Evolutionary conservation across 2,329 filamentous ascomycete genomes (phyloP), one percentile per base, ranked within the genome.

Genomic region (Myriosclerotinia duriaeana): DNA sequence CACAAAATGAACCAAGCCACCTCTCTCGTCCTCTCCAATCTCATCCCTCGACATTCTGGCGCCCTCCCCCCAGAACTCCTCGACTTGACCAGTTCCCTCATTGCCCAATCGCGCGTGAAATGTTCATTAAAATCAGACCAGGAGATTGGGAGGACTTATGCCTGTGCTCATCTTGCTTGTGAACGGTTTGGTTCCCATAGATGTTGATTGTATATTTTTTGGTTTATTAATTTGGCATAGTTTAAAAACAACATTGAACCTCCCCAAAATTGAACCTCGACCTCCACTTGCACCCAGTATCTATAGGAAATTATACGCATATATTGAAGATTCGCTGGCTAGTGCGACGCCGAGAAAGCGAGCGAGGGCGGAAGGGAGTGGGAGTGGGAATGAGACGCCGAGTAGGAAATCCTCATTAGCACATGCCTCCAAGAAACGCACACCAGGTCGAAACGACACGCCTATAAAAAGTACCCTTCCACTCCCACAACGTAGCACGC

Each of bases 161-260:
- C 89, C 5, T 97, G 93, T 76, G 90, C 91, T 17, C 89, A 97
- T 78, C 85, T 99, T 68, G 95, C 95, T 26, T 98, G 93, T 76
- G 92, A 94, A 72, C 86, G 91, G 90, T 91, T 79, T 26, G 54
- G 72, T 59, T 30, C 36, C 44, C 59, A 59, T 64, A 1, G 8
- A 6, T 2, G 7, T 36, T 40, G 6, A 12, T 9, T 3, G 17
- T 1, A 34, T 15, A n/a, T 12, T 2, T 17, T 58, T 26, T 26
- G 52, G 42, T 8, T 44, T 20, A 7, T 12, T 38, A 40, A 59
- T 15, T 44, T 14, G 20, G 12, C n/a, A 6, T 67, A 92, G 92
- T 64, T 82, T 97, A 50, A 93, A 93, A 75, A 89, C 88, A 65
- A 77, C 82, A 0, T 85, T 96, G 54, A 87, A 93, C 74, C 86